phyloP scores from a whole-genome alignment of 257 asterid species.

The Handroanthus guayacan region DNA sequence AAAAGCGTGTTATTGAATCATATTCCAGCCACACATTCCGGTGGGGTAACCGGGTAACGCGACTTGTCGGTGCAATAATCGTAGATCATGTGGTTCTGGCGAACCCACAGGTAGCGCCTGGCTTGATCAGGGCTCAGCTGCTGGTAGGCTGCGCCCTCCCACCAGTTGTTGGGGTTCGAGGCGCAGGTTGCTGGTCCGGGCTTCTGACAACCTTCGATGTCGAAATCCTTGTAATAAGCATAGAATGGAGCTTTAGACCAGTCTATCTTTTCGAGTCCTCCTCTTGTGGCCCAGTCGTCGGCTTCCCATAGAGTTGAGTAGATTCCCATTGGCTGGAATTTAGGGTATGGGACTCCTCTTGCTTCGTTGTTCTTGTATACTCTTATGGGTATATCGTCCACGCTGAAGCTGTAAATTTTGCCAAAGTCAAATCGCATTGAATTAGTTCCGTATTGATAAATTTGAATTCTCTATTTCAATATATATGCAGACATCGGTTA shows the following conservation, averaged over 20 bases:
- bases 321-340: slow-evolving; percentile 67
- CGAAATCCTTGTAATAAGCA: slow-evolving; percentile 74
- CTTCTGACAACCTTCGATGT: slow-evolving; percentile 64
- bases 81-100: slow-evolving; percentile 61
- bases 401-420: slow-evolving; percentile 32
- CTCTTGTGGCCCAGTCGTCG: slow-evolving; percentile 85
- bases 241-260: slow-evolving; percentile 80
- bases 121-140: slow-evolving; percentile 52
- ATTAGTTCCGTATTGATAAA: no score
- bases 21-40: slow-evolving; percentile 57
- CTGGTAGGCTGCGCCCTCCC: slow-evolving; percentile 64
- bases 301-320: slow-evolving; percentile 85
- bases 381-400: slow-evolving; percentile 67
- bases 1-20: slow-evolving; percentile 10
- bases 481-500: no score
- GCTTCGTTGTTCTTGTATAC: slow-evolving; percentile 77
- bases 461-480: no score
- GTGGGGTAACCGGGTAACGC: slow-evolving; percentile 56
- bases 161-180: slow-evolving; percentile 56
- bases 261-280: slow-evolving; percentile 72
- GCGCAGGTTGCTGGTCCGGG: slow-evolving; percentile 63
- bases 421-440: no score
- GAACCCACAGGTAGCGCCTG: slow-evolving; percentile 69
- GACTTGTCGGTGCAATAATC: slow-evolving; percentile 75
- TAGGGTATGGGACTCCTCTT: slow-evolving; percentile 65